phyloP scores from a whole-genome alignment of 2,329 filamentous ascomycete genomes.

The Colletotrichum coccodes region DNA sequence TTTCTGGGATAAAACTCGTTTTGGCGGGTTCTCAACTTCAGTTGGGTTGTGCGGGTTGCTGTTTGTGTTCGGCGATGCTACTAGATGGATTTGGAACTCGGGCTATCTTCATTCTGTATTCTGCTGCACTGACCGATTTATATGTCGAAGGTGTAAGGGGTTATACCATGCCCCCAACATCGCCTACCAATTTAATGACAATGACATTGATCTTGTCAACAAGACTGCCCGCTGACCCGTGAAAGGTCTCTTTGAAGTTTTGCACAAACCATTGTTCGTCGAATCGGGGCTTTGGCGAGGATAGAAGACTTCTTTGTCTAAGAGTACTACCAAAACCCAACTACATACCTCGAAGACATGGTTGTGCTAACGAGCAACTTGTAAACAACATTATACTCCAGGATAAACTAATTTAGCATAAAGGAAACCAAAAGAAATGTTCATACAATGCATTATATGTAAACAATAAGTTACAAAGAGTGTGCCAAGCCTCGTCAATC shows the following conservation, averaged over 20 bases:
- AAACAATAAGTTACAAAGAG: no score
- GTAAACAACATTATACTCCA: no score
- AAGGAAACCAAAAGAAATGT: no score
- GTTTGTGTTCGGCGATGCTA: background rate
- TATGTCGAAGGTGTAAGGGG: background rate
- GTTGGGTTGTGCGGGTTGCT: background rate
- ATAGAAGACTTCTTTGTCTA: background rate
- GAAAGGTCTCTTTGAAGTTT: no score
- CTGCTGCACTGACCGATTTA: background rate
- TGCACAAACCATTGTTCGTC: background rate
- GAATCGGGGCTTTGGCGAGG: background rate
- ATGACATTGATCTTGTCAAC: background rate
- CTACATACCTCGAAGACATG: background rate
- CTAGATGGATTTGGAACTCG: background rate
- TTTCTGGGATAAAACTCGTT: background rate
- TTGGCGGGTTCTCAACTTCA: background rate
- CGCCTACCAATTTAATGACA: background rate
- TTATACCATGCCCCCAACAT: no score
- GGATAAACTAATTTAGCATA: no score
- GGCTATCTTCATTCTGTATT: no score
- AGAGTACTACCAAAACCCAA: background rate
- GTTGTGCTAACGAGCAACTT: no score
- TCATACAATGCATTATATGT: no score
- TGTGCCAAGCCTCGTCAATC: no score
- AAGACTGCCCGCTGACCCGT: background rate